Conservation (phyloP, 441 rosid species). For the Erodium trifolium region DNA sequence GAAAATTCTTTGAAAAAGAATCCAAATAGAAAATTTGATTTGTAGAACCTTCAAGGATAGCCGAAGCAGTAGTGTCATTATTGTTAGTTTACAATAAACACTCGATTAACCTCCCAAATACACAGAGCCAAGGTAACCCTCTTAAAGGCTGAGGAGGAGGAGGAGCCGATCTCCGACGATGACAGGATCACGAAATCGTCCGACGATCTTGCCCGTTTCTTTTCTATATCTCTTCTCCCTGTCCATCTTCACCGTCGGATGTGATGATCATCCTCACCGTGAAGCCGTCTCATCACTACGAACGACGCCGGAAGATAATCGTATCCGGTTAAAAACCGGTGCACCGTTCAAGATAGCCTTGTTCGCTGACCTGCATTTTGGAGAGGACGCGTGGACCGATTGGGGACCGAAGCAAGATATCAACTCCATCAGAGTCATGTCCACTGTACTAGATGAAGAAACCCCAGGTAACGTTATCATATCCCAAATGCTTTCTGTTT, state of each 20-base stretch:
- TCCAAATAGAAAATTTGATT: no score
- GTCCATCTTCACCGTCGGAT: slow-evolving; percentile 6
- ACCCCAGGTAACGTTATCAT: slow-evolving; percentile 33
- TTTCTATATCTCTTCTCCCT: neutral
- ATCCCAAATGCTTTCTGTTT: no score
- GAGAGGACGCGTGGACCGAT: slow-evolving; percentile 62
- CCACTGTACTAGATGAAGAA: slow-evolving; percentile 50
- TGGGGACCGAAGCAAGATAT: slow-evolving; percentile 70
- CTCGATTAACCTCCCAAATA: no score
- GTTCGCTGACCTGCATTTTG: slow-evolving; percentile 77
- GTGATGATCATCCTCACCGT: neutral
- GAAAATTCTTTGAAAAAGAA: no score
- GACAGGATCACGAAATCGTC: neutral
- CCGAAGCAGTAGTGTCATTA: no score
- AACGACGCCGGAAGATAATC: slow-evolving; percentile 15
- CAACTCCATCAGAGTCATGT: slow-evolving; percentile 52
- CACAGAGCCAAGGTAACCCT: neutral
- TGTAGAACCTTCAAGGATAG: no score
- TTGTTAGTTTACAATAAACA: no score
- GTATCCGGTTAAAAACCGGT: slow-evolving; percentile 25
- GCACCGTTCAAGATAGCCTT: slow-evolving; percentile 44
- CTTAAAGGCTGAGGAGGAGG: no score
- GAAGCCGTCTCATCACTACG: neutral
- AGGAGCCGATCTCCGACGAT: neutral
- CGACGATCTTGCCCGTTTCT: slow-evolving; percentile 1